These are phyloP conservation scores for Solanum chmielewskii DNA, from an alignment of 257 asterid species.

Conservation along the genomic window DNA sequence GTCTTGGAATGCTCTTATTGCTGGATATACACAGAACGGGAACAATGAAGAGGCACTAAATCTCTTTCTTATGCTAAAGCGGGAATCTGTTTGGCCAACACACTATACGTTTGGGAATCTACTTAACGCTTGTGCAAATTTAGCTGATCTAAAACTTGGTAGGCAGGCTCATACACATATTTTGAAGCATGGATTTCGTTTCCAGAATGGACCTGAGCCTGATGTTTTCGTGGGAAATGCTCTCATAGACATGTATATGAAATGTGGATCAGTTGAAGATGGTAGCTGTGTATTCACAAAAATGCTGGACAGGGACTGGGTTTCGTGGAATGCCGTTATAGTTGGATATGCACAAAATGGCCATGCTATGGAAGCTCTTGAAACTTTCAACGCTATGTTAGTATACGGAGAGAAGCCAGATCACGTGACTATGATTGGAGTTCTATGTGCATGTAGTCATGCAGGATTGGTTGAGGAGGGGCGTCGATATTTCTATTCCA, in stretches of 20 bases:
- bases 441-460: slow-evolving; percentile 8
- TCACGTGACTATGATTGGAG: slow-evolving; percentile 4
- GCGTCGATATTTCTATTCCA: not conserved
- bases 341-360: slow-evolving; percentile 10
- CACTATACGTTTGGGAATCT: slow-evolving; percentile 8
- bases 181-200: slow-evolving; percentile 5
- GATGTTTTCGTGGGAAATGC: slow-evolving; percentile 7
- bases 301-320: slow-evolving; percentile 5
- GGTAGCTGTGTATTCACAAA: slow-evolving; percentile 1
- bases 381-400: not conserved
- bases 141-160: slow-evolving; percentile 2
- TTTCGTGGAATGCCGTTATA: slow-evolving; percentile 2
- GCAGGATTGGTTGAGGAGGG: slow-evolving; percentile 7
- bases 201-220: slow-evolving; percentile 3
- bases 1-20: slow-evolving; percentile 9
- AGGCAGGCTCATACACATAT: slow-evolving; percentile 9
- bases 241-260: slow-evolving; percentile 9
- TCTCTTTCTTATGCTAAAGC: slow-evolving; percentile 5
- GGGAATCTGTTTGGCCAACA: slow-evolving; percentile 5
- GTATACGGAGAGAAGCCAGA: slow-evolving; percentile 1
- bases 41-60: slow-evolving; percentile 3
- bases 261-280: slow-evolving; percentile 7
- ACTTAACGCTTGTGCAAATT: slow-evolving; percentile 1
- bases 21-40: slow-evolving; percentile 7
- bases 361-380: not conserved